Evolutionary conservation across 768 basidiomycete species (phyloP), one percentile per base, ranked within the genome.

Genomic region (Symmetrospora coprosmae): DNA sequence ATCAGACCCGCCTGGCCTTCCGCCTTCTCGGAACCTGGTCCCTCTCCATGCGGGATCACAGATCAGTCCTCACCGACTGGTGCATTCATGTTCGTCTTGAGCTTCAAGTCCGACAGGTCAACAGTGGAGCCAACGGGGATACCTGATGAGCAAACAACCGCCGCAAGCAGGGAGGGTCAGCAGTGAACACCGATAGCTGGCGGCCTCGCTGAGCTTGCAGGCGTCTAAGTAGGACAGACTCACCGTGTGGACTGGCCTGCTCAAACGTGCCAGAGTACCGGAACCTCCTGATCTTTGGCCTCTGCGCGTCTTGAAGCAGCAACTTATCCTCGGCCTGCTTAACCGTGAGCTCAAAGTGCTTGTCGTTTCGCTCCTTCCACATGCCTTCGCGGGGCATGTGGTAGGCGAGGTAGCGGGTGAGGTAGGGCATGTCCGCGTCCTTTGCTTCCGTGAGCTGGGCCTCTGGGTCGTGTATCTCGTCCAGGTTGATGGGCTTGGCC

Each of bases 231-330:
- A 14, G 11, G 50, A 33, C 27, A 17, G 5, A 69, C 73, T 68
- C 62, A 74, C 73, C 67, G 69, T 58, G 55, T 17, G 55, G 55
- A 31, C 55, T 58, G 28, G 55, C 55, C 30, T 58, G 55, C 40
- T 58, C 55, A 21, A 58, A 58, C 55, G 43, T 33, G 39, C 55
- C 55, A 8, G 71, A 69, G 67, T 71, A 73, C 56, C 71, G 67
- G 66, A 73, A 50, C 53, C 72, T 60, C 59, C 66, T 65, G 8
- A 75, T 68, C 38, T 63, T 66, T 2, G 72, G 72, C 63, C 71
- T 68, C 69, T 74, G 72, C 4, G 74, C 74, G 60, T 73, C 72
- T 66, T 74, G 73, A 66, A 73, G 69, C 52, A 75, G 63, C 60
- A 74, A 62, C 63, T 71, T 68, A 40, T 73, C 71, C 56, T 72